Evolutionary conservation across 148 eudicot species (phyloP).

Genomic region (Chenopodium berlandieri): DNA sequence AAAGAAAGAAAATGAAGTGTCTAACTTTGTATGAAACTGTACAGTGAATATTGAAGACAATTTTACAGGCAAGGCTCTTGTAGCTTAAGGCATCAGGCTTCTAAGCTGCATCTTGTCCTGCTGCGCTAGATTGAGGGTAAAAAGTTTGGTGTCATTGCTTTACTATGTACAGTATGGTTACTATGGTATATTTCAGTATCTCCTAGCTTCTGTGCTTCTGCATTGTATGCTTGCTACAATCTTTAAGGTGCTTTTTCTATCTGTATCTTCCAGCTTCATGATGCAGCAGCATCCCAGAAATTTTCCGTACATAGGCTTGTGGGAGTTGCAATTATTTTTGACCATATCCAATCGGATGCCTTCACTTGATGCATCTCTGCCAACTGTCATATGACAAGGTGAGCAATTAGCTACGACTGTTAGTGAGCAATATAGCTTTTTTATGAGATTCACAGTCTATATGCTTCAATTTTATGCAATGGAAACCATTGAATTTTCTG

Average conservation of each 20-base stretch:
- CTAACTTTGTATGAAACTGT: not conserved
- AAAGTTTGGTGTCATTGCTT: not conserved
- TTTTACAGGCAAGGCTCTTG: not conserved
- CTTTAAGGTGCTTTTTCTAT: not conserved
- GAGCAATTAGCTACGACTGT: conserved; percentile 8
- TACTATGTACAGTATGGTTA: conserved; percentile 22
- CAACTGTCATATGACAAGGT: conserved; percentile 45
- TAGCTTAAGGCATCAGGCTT: not conserved
- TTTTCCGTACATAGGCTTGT: conserved; percentile 52
- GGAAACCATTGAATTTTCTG: not conserved
- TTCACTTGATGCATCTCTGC: conserved; percentile 58
- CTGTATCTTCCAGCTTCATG: conserved; percentile 17
- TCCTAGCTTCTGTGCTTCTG: not conserved
- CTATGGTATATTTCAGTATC: not conserved
- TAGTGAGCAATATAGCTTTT: too few species aligned
- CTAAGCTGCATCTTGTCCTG: conserved; percentile 5
- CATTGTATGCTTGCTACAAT: not conserved
- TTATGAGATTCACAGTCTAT: too few species aligned
- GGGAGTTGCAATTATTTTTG: conserved; percentile 69
- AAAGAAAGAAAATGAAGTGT: not conserved
- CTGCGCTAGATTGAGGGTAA: not conserved
- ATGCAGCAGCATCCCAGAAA: conserved; percentile 63
- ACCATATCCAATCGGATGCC: conserved; percentile 61
- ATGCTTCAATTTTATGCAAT: not conserved
- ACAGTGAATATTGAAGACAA: not conserved